Percentiles rank a stretch among this genome's conserved stretches.
Evolutionary conservation across 306 rosid species (phyloP).

Genomic region (Medicago ruthenica): DNA sequence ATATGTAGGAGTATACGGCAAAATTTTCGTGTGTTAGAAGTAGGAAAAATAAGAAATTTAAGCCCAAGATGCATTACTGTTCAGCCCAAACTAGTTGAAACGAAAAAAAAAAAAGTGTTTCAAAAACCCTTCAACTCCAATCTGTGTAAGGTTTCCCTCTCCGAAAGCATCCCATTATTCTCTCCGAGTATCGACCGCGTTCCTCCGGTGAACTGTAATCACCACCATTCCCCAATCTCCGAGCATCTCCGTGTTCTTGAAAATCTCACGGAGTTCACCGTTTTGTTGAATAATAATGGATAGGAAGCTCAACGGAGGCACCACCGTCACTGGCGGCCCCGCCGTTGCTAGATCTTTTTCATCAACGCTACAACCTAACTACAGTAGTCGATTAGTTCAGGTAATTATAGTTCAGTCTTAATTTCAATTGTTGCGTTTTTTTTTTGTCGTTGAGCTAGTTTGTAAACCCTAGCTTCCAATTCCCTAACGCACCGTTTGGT

Average conservation of each 20-base stretch:
- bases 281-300: slow-evolving; percentile 58
- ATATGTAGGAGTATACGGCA: no score
- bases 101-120: slow-evolving; percentile 19
- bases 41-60: background rate
- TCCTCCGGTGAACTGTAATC: slow-evolving; percentile 29
- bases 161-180: slow-evolving; percentile 12
- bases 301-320: slow-evolving; percentile 60
- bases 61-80: background rate
- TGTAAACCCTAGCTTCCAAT: slow-evolving; percentile 55
- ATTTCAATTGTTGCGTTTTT: slow-evolving; percentile 12
- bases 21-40: no score
- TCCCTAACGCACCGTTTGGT: slow-evolving; percentile 11
- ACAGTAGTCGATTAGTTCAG: slow-evolving; percentile 75
- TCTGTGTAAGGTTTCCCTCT: slow-evolving; percentile 49
- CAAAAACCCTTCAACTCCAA: slow-evolving; percentile 46
- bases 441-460: slow-evolving; percentile 31
- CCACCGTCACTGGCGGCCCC: slow-evolving; percentile 49
- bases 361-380: slow-evolving; percentile 59
- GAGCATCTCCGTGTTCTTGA: slow-evolving; percentile 3
- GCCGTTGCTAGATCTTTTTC: slow-evolving; percentile 46
- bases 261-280: background rate
- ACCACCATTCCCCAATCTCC: background rate
- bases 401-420: slow-evolving; percentile 41
- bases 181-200: slow-evolving; percentile 17
- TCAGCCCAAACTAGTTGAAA: background rate